Evolutionary conservation across 345 rosid genomes (phyloP), one percentile per base, ranked within the genome.

Genomic region (Ricinus communis): DNA sequence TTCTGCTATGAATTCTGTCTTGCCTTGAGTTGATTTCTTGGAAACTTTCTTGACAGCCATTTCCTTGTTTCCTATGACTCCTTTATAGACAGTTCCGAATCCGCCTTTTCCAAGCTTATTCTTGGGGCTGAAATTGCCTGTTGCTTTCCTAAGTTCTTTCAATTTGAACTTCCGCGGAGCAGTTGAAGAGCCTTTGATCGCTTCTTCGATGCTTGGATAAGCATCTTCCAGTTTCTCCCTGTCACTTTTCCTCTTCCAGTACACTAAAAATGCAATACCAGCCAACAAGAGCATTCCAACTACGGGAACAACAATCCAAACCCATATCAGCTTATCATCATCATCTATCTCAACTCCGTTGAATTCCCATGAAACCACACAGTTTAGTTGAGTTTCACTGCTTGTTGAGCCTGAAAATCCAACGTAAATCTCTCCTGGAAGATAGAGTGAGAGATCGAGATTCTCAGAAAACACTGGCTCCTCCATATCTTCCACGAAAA

Each of bases 31-130:
- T 11, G 91, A 86, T 65, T 82, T 79, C 81, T 88, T 74, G 0
- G 91, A 88, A 15, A 90, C 80, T 47, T 83, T 85, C 67, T 88
- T 90, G 53, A 93, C 93, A 13, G 96, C 98, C 21, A 93, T 80
- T 33, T 83, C 90, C 40, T 68, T 86, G 24, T 76, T 68, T 5
- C 71, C 72, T 82, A 89, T 79, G 25, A 31, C 38, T 24, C 96
- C 96, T 18, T 84, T 86, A 66, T 86, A 90, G 14, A 92, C 97
- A 10, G 88, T 86, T 40, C 97, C 97, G 30, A 90, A 92, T 1
- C 96, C 89, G 0, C 97, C 96, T 81, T 84, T 81, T 3, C 93
- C 97, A 0, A 88, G 90, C 81, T 87, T 85, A 79, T 87, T 79
- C 69, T 75, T 83, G 0, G 62, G 58, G 72, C 68, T 73, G 74